A percentile compares a stretch with the other conserved stretches of the same genome.
These are phyloP conservation scores for Heliamphora ciliata DNA, from an alignment of 179 eudicot genomes.

Conservation along the genomic window DNA sequence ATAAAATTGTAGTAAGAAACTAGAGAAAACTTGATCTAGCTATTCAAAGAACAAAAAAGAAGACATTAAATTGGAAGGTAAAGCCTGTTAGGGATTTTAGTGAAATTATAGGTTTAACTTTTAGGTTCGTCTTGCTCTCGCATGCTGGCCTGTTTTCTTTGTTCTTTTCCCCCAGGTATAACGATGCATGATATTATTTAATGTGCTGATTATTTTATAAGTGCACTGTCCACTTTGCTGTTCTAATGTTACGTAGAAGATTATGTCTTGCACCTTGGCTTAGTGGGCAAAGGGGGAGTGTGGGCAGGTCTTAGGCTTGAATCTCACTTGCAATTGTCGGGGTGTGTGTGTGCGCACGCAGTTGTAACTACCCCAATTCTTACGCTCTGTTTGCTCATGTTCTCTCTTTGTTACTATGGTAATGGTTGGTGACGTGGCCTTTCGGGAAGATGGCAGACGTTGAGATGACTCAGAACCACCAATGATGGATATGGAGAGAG, in stretches of 20 bases:
- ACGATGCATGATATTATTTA: neutral
- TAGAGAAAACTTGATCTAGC: neutral
- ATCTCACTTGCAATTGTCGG: too few relatives aligned
- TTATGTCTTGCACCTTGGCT: neutral
- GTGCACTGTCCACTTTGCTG: too few relatives aligned
- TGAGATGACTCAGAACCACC: too few relatives aligned
- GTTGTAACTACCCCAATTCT: too few relatives aligned
- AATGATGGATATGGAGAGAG: too few relatives aligned
- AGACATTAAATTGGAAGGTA: neutral
- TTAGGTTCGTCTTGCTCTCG: neutral
- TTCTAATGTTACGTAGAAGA: neutral
- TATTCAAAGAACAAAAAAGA: too few relatives aligned
- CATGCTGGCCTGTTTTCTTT: neutral
- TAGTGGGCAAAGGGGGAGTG: neutral
- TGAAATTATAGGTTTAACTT: neutral
- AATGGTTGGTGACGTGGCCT: too few relatives aligned
- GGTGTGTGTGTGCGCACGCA: neutral
- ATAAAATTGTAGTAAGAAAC: neutral
- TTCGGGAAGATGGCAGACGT: too few relatives aligned
- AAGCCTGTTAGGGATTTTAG: neutral
- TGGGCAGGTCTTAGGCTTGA: neutral
- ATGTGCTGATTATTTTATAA: too few relatives aligned
- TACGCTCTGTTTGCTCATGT: too few relatives aligned
- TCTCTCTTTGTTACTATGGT: too few relatives aligned
- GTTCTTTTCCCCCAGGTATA: neutral